A percentile compares a stretch with the other conserved stretches of the same genome.
phyloP scores from a whole-genome alignment of 495 filamentous ascomycete genomes.

The Pseudoneurospora amorphoporcata region DNA sequence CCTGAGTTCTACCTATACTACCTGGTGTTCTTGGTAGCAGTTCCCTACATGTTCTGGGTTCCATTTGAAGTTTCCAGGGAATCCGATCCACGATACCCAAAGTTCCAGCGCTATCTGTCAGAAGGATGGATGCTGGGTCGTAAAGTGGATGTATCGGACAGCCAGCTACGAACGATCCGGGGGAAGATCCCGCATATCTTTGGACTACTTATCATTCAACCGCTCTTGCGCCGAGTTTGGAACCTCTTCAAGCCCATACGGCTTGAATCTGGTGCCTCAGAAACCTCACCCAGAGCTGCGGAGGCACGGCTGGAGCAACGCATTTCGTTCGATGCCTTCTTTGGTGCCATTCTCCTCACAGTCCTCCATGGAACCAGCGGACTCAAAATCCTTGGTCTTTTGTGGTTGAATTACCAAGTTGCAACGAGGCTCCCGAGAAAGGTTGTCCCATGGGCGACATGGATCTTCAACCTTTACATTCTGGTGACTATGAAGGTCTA shows the following conservation, averaged over 20 bases:
- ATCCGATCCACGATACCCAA: conserved; percentile 68
- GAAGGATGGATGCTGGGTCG: conserved; percentile 92
- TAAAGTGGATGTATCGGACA: conserved; percentile 89
- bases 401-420: conserved; percentile 73
- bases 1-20: conserved; percentile 82
- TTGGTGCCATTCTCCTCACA: conserved; percentile 67
- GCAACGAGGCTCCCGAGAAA: conserved; percentile 55
- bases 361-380: conserved; percentile 79
- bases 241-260: conserved; percentile 34
- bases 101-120: conserved; percentile 59
- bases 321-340: conserved; percentile 73
- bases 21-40: conserved; percentile 50
- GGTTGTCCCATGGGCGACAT: conserved; percentile 67
- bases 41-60: conserved; percentile 88
- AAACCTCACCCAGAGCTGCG: conserved; percentile 34
- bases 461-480: conserved; percentile 82
- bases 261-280: conserved; percentile 2
- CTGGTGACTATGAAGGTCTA: conserved; percentile 86
- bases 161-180: conserved; percentile 80
- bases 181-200: conserved; percentile 75
- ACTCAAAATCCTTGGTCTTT: conserved; percentile 68
- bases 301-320: conserved; percentile 64
- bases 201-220: conserved; percentile 62
- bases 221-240: conserved; percentile 62
- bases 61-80: conserved; percentile 82